phyloP scores from a whole-genome alignment of 208 protist genomes.

The Trypanosoma rangeli region DNA sequence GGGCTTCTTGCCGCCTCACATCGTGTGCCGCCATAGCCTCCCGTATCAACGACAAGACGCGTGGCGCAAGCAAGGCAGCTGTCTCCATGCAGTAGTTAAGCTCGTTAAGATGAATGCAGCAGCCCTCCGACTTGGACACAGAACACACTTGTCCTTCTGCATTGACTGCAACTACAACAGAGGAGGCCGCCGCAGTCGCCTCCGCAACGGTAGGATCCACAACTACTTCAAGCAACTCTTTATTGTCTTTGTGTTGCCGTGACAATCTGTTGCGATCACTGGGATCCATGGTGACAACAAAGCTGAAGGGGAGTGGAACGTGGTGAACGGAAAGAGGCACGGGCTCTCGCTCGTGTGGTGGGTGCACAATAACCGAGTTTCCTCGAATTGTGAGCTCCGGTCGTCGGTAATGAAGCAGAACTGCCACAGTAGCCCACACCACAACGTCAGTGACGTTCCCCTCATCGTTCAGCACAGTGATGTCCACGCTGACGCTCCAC shows the following conservation, averaged over 20 bases:
- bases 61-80: slow-evolving; percentile 41
- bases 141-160: slow-evolving; percentile 82
- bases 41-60: slow-evolving; percentile 53
- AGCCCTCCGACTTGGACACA: slow-evolving; percentile 74
- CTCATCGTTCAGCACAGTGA: slow-evolving; percentile 94
- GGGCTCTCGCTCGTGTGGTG: slow-evolving; percentile 91
- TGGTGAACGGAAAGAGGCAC: slow-evolving; percentile 95
- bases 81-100: slow-evolving; percentile 56
- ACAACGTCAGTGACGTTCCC: slow-evolving; percentile 93
- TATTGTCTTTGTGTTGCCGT: neutral
- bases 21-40: slow-evolving; percentile 73
- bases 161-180: slow-evolving; percentile 76
- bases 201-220: slow-evolving; percentile 77
- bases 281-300: slow-evolving; percentile 62
- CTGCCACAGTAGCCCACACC: slow-evolving; percentile 82
- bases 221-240: slow-evolving; percentile 42
- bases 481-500: slow-evolving; percentile 84
- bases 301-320: slow-evolving; percentile 84
- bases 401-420: slow-evolving; percentile 93
- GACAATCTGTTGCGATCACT: slow-evolving; percentile 21
- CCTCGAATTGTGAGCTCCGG: slow-evolving; percentile 93
- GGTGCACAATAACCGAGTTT: slow-evolving; percentile 80
- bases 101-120: slow-evolving; percentile 45
- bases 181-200: slow-evolving; percentile 58
- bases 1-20: slow-evolving; percentile 43